Evolutionary conservation across 2,329 filamentous ascomycete species (phyloP).

Genomic region (Fusarium proliferatum): DNA sequence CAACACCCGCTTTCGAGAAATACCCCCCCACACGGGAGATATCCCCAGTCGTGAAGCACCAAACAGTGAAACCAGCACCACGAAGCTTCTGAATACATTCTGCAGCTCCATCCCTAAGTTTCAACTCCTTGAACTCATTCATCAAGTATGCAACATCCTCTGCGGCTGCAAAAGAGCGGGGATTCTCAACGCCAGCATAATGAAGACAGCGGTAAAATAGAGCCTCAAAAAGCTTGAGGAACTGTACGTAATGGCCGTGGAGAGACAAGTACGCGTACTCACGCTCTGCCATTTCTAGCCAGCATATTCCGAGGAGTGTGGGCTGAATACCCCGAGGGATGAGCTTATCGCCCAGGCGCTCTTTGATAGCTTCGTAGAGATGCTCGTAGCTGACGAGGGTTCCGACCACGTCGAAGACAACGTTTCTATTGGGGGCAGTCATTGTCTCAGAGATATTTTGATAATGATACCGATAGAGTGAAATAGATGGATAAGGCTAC

Average conservation of each 20-base stretch:
- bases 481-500: not conserved
- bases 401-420: not conserved
- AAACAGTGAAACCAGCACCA: not conserved
- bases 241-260: not conserved
- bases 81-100: not conserved
- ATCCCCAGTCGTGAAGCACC: not conserved
- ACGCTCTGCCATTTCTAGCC: not conserved
- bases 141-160: not conserved
- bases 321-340: not conserved
- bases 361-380: not conserved
- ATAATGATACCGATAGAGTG: not conserved
- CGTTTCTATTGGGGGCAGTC: not conserved
- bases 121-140: not conserved
- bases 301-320: not conserved
- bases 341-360: not conserved
- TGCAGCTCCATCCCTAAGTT: not conserved
- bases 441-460: accelerated
- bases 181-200: not conserved
- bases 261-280: not conserved
- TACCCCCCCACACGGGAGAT: not conserved
- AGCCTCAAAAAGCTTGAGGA: not conserved
- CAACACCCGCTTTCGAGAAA: not conserved
- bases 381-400: not conserved
- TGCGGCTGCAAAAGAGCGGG: not conserved
- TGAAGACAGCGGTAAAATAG: not conserved